Evolutionary conservation across 1,139 yeast genomes (phyloP), one percentile per base, ranked within the genome.

Genomic region (Hansenula anomala): DNA sequence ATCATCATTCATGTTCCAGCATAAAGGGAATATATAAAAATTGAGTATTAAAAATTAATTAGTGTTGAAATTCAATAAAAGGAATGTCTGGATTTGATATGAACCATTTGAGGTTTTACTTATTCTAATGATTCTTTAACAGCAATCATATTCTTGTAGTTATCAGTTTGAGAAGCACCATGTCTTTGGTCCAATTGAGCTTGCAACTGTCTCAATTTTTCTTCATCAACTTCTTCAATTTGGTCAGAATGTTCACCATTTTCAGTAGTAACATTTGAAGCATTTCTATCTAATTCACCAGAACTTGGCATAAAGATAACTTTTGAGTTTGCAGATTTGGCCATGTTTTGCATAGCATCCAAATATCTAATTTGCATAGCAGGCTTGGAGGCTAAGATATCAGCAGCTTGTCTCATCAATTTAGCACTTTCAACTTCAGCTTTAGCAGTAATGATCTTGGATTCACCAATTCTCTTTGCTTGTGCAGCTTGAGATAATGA

Each of bases 321-420:
- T 61, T 80, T 78, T 15, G 85, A 64, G 41, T 74, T 73, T 4
- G 86, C 67, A 31, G 71, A 56, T 52, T 67, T 75, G 27, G 88
- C 85, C 88, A 82, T 81, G 44, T 67, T 69, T 60, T 80, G 87
- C 77, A 82, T 78, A n/a, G 89, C 89, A 54, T 82, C 90, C 59
- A 82, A 70, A 58, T 82, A 82, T 59, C 90, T 67, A 56, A 82
- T 82, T 65, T 82, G 89, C 86, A 82, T 80, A 27, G 89, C 90
- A 6, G 88, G 79, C 51, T 80, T 79, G 31, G 86, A 78, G 27
- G 86, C 84, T 55, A 82, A 70, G 41, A 82, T 80, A 59, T 82
- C 88, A 36, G 89, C 87, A 23, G 89, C 88, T 61, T 80, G 78
- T 64, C 90, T 72, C 88, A 82, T 81, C 51, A 80, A 71, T 59